Conservation (phyloP, 352 stramenopile species). For the Lagenidium sp. region DNA sequence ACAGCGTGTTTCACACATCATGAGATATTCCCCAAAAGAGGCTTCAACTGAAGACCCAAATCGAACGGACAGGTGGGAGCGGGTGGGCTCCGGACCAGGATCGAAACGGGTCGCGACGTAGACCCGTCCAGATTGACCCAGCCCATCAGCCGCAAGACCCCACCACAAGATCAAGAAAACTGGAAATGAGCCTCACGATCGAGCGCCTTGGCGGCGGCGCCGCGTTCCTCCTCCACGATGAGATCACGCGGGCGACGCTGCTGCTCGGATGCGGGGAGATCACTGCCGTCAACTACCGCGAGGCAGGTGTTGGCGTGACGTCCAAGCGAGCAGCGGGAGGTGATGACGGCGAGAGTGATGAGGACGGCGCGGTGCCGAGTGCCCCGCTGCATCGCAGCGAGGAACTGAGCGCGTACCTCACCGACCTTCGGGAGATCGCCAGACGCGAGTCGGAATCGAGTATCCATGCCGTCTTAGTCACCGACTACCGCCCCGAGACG, state of each 20-base stretch:
- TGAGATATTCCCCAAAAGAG: no score
- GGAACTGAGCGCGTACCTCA: slow-evolving; percentile 44
- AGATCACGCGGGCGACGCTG: slow-evolving; percentile 28
- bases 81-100: no score
- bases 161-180: neutral
- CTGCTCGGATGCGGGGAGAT: slow-evolving; percentile 59
- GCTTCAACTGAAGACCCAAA: no score
- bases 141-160: no score
- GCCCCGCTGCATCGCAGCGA: no score
- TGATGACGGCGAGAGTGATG: slow-evolving; percentile 26
- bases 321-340: neutral
- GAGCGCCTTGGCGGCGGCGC: slow-evolving; percentile 61
- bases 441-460: slow-evolving; percentile 23
- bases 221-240: slow-evolving; percentile 59
- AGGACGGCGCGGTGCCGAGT: slow-evolving; percentile 19
- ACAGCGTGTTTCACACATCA: no score
- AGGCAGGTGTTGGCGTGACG: no score
- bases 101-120: no score
- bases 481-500: slow-evolving; percentile 57
- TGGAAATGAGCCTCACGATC: slow-evolving; percentile 45
- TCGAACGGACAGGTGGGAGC: no score
- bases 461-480: slow-evolving; percentile 47
- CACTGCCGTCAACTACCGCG: slow-evolving; percentile 7
- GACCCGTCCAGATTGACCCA: no score
- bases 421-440: slow-evolving; percentile 46